Conservation (phyloP, 352 stramenopile species). For the Pelagophyceae sp. region DNA sequence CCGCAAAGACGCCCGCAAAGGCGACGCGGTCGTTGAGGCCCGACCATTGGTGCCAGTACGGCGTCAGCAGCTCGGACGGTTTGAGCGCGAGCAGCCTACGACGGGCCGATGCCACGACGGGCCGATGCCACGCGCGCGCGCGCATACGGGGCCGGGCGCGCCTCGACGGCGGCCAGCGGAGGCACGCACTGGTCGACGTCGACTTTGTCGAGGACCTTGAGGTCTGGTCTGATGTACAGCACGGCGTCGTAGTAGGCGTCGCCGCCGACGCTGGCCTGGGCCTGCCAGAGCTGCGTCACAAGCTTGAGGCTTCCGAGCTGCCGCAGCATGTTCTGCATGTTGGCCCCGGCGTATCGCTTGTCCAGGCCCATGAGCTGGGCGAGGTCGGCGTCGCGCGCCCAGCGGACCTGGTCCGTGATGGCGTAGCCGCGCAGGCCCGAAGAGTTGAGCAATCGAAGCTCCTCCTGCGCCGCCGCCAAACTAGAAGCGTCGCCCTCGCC, state of each 20-base stretch:
- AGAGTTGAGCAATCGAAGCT: too few species aligned
- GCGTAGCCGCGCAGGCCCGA: too few species aligned
- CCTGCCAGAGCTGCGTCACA: not conserved
- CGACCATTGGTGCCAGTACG: conserved; percentile 3
- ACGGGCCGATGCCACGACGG: too few species aligned
- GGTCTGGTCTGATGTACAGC: not conserved
- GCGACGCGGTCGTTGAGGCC: conserved; percentile 10
- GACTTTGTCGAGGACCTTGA: conserved; percentile 6
- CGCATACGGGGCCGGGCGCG: too few species aligned
- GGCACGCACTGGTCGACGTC: not conserved
- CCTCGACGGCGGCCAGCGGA: too few species aligned
- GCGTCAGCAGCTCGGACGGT: not conserved
- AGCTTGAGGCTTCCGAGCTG: not conserved
- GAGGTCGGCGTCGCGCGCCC: too few species aligned
- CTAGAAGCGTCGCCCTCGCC: too few species aligned
- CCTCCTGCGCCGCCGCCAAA: too few species aligned
- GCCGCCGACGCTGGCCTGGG: not conserved
- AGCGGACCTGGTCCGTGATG: not conserved
- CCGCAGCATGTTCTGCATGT: not conserved
- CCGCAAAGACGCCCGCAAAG: not conserved
- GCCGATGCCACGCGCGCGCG: too few species aligned
- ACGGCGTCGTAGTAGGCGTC: not conserved
- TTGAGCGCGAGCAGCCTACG: not conserved
- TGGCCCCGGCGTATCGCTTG: not conserved
- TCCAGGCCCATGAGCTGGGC: not conserved